Evolutionary conservation across 306 rosid genomes (phyloP).

Genomic region (Citrullus colocynthis): DNA sequence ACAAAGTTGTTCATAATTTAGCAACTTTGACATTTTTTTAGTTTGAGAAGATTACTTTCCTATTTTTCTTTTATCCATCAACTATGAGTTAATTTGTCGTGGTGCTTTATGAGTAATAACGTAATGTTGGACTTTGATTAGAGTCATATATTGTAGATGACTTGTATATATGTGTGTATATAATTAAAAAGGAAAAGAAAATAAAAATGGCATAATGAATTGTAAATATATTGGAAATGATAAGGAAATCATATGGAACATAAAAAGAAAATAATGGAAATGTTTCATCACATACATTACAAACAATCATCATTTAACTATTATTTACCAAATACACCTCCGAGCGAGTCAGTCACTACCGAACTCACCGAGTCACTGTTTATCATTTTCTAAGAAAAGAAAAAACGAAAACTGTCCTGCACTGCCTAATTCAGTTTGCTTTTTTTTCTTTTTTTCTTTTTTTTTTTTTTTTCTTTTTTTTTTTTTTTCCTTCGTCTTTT

Average conservation of each 20-base stretch:
- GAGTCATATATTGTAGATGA: too few relatives aligned
- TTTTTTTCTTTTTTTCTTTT: not conserved
- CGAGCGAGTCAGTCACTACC: not conserved
- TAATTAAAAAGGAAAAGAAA: too few relatives aligned
- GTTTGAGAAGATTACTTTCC: too few relatives aligned
- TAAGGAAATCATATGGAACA: not conserved
- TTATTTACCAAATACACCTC: slow-evolving; percentile 4
- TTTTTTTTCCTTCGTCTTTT: not conserved
- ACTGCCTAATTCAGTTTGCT: slow-evolving; percentile 7
- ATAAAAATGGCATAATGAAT: not conserved
- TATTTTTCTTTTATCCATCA: too few relatives aligned
- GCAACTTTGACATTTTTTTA: too few relatives aligned
- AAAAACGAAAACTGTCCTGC: slow-evolving; percentile 1
- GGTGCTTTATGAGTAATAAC: too few relatives aligned
- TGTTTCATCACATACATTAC: not conserved
- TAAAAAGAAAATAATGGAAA: not conserved
- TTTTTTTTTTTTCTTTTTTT: not conserved
- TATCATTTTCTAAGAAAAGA: not conserved
- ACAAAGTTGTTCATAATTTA: too few relatives aligned
- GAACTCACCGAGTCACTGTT: slow-evolving; percentile 5
- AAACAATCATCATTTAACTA: not conserved
- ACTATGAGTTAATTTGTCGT: too few relatives aligned
- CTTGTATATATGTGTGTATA: too few relatives aligned
- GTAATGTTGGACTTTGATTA: too few relatives aligned
- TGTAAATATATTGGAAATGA: not conserved